Conservation (phyloP, 1,139 yeast genomes). For the Candida pseudocylindracea region DNA sequence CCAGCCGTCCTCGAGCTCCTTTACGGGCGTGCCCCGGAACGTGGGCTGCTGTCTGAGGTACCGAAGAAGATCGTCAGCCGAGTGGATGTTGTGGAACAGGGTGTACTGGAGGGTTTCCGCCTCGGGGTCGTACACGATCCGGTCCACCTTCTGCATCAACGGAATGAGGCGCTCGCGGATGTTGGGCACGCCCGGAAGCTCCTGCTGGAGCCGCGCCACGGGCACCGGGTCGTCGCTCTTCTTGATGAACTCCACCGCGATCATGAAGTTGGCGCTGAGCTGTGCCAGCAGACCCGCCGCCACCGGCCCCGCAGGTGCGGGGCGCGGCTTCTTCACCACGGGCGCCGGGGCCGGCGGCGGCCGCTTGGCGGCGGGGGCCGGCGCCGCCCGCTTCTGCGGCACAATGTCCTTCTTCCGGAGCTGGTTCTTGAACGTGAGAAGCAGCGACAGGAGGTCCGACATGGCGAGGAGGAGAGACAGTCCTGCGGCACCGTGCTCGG, state of each 20-base stretch:
- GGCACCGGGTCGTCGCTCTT: slow-evolving; percentile 47
- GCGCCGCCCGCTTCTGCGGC: too few species aligned
- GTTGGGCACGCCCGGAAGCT: slow-evolving; percentile 19
- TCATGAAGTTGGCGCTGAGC: too few species aligned
- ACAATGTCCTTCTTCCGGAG: too few species aligned
- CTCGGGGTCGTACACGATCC: slow-evolving; percentile 40
- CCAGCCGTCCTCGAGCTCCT: slow-evolving; percentile 94
- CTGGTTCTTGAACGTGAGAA: too few species aligned
- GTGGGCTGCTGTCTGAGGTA: slow-evolving; percentile 67
- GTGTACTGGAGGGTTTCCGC: slow-evolving; percentile 60
- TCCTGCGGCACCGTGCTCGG: too few species aligned
- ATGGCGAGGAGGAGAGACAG: too few species aligned
- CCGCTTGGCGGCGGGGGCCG: too few species aligned
- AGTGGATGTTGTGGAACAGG: slow-evolving; percentile 71
- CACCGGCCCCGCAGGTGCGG: too few species aligned
- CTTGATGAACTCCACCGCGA: slow-evolving; percentile 75
- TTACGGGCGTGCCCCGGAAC: slow-evolving; percentile 72
- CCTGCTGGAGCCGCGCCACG: slow-evolving; percentile 34
- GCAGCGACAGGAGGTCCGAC: too few species aligned
- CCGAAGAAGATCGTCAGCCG: slow-evolving; percentile 53
- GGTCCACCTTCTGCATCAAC: slow-evolving; percentile 49
- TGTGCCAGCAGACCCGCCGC: too few species aligned
- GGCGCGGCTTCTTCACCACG: too few species aligned
- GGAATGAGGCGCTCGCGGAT: slow-evolving; percentile 33
- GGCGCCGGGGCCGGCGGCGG: too few species aligned